Evolutionary conservation across 805 yeast species (phyloP), one percentile per base, ranked within the genome.

Genomic region (Kodamaea restingae): DNA sequence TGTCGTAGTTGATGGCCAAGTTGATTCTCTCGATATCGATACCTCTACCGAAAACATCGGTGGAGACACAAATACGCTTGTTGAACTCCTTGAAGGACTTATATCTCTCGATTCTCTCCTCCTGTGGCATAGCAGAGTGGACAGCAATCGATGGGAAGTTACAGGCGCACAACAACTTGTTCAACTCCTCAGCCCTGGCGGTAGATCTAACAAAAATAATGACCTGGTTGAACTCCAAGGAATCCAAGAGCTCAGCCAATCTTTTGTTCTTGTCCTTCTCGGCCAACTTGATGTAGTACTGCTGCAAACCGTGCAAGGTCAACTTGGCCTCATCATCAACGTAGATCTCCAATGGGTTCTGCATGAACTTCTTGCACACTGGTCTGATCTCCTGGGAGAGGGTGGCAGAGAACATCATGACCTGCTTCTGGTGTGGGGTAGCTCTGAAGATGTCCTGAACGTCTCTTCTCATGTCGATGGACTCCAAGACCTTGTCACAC

Each of bases 11-110:
- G 75, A 91, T 88, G 46, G 98, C 98, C 65, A 91, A 72, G 71
- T 91, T 91, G 70, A 91, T 91, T 73, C 98, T 88, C 77, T 91
- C 98, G 53, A 91, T 91, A 78, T 91, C 98, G 58, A 91, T 93
- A 75, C 98, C 98, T 78, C 98, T 88, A 61, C 98, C 98, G 51
- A 91, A 91, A 39, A 91, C 96, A 71, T 91, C 98, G 43, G 98
- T 91, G 42, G 97, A 83, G 39, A 91, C 98, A 77, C 98, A 93
- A 60, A 91, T 93, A 73, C 98, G 88, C 75, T 88, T 90, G 78
- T 90, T 88, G 75, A 91, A 93, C 70, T 91, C 98, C 71, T 91
- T 91, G 78, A 91, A 91, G 47, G 87, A 81, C 71, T 86, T 88
- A 77, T 93, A 91, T 64, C 96, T 82, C 45, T 86, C 95, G 59